phyloP scores from a whole-genome alignment of 2,329 filamentous ascomycete genomes.

The Podosphaera aphanis region DNA sequence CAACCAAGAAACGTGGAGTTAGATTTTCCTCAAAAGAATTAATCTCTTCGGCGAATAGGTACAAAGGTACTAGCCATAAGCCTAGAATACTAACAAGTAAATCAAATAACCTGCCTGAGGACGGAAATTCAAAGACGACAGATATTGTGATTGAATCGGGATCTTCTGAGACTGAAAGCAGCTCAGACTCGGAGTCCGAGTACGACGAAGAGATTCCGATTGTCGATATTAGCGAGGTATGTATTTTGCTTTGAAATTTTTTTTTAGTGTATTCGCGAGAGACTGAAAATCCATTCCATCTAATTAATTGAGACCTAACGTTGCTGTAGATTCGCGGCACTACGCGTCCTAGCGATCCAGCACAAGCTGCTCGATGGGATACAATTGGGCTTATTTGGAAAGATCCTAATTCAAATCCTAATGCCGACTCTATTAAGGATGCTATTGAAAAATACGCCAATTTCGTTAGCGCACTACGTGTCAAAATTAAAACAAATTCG shows the following conservation, averaged over 20 bases:
- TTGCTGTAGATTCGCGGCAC: constrained; percentile 11
- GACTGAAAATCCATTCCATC: background rate
- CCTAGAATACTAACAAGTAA: constrained; percentile 8
- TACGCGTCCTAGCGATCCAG: constrained; percentile 20
- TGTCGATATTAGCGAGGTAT: constrained; percentile 14
- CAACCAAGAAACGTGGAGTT: constrained; percentile 8
- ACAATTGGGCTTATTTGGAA: constrained; percentile 27
- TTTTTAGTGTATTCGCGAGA: background rate
- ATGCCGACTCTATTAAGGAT: constrained; percentile 10
- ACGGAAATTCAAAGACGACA: constrained; percentile 7
- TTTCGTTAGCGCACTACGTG: constrained; percentile 12
- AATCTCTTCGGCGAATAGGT: constrained; percentile 8
- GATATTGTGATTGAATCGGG: constrained; percentile 13
- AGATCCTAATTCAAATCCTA: constrained; percentile 15
- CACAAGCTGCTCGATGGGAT: constrained; percentile 29
- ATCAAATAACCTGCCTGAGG: constrained; percentile 6
- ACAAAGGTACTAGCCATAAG: constrained; percentile 12
- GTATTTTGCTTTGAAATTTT: constrained; percentile 1
- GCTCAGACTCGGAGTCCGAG: constrained; percentile 15
- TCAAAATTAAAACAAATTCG: constrained; percentile 12
- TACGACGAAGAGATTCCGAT: constrained; percentile 14
- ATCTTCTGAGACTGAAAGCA: constrained; percentile 14
- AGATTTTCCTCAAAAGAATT: constrained; percentile 6
- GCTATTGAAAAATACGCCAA: constrained; percentile 15
- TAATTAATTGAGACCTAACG: constrained; percentile 1